Evolutionary conservation across 768 basidiomycete species (phyloP), one percentile per base, ranked within the genome.

Genomic region (Mycena indigotica): DNA sequence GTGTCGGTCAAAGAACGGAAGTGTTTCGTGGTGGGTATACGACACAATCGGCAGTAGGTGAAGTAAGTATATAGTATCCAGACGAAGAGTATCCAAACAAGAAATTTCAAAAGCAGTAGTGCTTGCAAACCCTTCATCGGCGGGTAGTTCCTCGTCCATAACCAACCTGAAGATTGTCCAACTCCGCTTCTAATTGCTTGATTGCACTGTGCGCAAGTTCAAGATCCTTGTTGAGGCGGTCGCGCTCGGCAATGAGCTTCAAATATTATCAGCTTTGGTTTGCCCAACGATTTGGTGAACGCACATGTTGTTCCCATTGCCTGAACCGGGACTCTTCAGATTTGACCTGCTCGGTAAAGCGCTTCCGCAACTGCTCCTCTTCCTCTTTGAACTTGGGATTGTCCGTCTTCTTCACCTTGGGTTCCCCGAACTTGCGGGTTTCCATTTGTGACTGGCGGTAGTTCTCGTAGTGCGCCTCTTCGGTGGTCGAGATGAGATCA

Each of bases 331-430:
- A 84, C 71, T 99, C 97, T 79, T 99, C 97, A 56, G 93, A 82
- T 81, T 99, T 99, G 83, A 99, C 97, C 79, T 99, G 97, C 75
- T 99, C 97, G 28, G 97, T 99, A 77, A 99, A 99, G 61, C 95
- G 86, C 82, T 95, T 98, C 69, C 96, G 83, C 60, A 98, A 85
- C 57, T 87, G 82, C 75, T 99, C 97, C 73, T 99, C 96, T 77
- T 99, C 97, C 73, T 98, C 97, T 80, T 95, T 95, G 87, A 96
- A 99, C 76, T 98, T 98, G 66, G 97, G 96, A 75, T 98, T 99
- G 77, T 99, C 95, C 65, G 93, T 82, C 79, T 98, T 98, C 85
- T 93, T 95, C 68, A 95, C 93, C 79, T 98, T 98, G 65, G 95
- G 88, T 73, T 98, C 97, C 65, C 95, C 97, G 64, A 95, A 96